These are phyloP conservation scores for Marasmius tenuissimus DNA, from an alignment of 1,284 basidiomycete genomes.

Conservation along the genomic window DNA sequence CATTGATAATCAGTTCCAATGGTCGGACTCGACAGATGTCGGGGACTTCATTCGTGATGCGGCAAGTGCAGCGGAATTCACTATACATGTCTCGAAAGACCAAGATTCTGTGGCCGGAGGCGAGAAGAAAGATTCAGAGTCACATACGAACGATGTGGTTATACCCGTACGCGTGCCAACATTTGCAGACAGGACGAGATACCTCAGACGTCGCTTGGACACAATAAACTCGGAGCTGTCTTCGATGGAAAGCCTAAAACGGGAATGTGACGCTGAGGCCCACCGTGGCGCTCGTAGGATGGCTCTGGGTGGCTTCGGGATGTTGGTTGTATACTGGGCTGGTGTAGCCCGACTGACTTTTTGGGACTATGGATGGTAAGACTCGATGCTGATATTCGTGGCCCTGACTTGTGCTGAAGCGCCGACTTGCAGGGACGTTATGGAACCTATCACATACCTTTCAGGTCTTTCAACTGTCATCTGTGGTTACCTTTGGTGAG, in stretches of 20 bases:
- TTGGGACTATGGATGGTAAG: conserved; percentile 59
- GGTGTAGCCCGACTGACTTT: conserved; percentile 64
- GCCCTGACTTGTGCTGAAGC: neutral
- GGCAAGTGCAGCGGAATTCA: conserved; percentile 55
- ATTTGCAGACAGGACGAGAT: conserved; percentile 62
- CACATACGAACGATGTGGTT: conserved; percentile 24
- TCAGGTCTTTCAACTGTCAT: conserved; percentile 62
- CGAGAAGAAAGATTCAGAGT: conserved; percentile 1
- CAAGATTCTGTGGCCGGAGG: neutral
- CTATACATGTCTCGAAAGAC: conserved; percentile 45
- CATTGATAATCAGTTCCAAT: conserved; percentile 44
- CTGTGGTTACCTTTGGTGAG: conserved; percentile 58
- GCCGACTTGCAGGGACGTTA: conserved; percentile 51
- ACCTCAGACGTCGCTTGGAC: conserved; percentile 51
- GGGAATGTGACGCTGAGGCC: conserved; percentile 55
- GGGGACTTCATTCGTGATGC: conserved; percentile 68
- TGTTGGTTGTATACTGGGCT: conserved; percentile 64
- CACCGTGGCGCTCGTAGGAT: conserved; percentile 55
- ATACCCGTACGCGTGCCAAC: conserved; percentile 60
- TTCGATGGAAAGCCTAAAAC: conserved; percentile 53
- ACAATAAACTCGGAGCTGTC: conserved; percentile 40
- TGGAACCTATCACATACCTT: conserved; percentile 70
- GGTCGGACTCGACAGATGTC: conserved; percentile 68
- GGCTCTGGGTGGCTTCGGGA: conserved; percentile 57
- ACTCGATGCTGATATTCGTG: neutral